Percentiles rank a stretch among this genome's conserved stretches.
These are phyloP conservation scores for Dryas octopetala DNA, from an alignment of 306 rosid genomes.

Conservation along the genomic window DNA sequence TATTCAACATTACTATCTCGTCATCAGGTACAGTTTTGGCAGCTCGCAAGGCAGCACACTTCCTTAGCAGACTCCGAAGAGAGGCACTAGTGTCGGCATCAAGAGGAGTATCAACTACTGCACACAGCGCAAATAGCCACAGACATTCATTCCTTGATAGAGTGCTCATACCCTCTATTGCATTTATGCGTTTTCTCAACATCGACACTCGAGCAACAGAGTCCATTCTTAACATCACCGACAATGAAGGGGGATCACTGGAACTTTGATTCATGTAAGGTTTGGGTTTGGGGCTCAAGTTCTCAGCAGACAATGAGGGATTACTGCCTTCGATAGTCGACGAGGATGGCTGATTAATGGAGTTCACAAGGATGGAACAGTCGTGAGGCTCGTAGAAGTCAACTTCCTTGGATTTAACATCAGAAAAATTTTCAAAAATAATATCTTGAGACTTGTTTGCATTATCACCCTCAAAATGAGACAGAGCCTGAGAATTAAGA, in stretches of 20 bases:
- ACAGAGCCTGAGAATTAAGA: constrained; percentile 48
- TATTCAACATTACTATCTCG: constrained; percentile 72
- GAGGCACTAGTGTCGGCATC: constrained; percentile 69
- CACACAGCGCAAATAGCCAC: constrained; percentile 86
- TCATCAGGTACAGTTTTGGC: constrained; percentile 58
- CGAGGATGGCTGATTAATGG: constrained; percentile 18
- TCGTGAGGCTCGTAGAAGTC: constrained; percentile 9
- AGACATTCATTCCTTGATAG: constrained; percentile 54
- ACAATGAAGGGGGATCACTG: constrained; percentile 49
- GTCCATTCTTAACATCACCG: constrained; percentile 54
- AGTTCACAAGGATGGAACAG: constrained; percentile 21
- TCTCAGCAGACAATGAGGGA: constrained; percentile 8
- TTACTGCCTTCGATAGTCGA: constrained; percentile 24
- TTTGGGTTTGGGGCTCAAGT: constrained; percentile 26
- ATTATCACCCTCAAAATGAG: constrained; percentile 44
- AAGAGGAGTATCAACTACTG: constrained; percentile 68
- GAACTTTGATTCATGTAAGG: constrained; percentile 32
- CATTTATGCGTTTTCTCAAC: constrained; percentile 59
- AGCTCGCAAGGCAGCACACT: constrained; percentile 73
- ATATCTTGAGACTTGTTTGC: constrained; percentile 13
- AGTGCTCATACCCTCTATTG: constrained; percentile 31
- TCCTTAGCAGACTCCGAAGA: constrained; percentile 73
- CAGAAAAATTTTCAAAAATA: constrained; percentile 13
- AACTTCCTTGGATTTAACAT: constrained; percentile 18
- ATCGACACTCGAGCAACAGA: constrained; percentile 51